Base-by-base conservation (phyloP, 75 land plant species). In the Picea sitchensis region DNA sequence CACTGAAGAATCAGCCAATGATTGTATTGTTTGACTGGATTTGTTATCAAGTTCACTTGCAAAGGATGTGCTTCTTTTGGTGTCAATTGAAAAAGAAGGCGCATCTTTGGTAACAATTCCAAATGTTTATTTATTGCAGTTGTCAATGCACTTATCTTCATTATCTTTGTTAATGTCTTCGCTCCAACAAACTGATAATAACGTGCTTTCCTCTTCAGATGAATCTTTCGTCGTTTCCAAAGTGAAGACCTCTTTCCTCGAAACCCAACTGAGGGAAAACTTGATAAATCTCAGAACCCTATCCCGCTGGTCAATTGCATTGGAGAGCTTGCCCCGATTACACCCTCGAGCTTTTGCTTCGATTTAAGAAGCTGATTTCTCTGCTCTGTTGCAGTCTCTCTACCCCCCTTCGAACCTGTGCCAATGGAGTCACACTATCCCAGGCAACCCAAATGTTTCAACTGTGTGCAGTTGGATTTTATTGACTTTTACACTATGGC, bases 141-240 rank as follows among this genome's bases (percentile, higher is more conserved):
- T 67, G 65, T 94, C 87, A 56, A 83, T 72, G 34, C 64, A 17
- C 30, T 75, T 65, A 34, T 89, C 88, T 51, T 91, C 92, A 80
- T 84, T 80, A 59, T 86, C 92, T 47, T 88, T 91, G 79, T 86
- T 86, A 79, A 79, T 81, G 77, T 83, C 82, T 68, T 72, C 61
- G 6, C 14, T 79, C 64, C 99, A 87, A 23, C 73, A 72, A 3
- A 96, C 98, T 3, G 99, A 92, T 18, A 98, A 94, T 67, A 76
- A 96, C 81, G 89, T 84, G 64, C 86, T 86, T 73, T 96, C 99
- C 78, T 96, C 99, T 83, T 96, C 98, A 79, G 89, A 65, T 74
- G 58, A 3, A 15, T 91, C 98, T 26, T 59, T 90, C 71, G 69
- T 90, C 89, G 17, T 86, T 82, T 77, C 67, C 54, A 61, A 90